Base-by-base conservation (phyloP, 768 basidiomycete species). In the Krasilnikovozyma curviuscula region DNA sequence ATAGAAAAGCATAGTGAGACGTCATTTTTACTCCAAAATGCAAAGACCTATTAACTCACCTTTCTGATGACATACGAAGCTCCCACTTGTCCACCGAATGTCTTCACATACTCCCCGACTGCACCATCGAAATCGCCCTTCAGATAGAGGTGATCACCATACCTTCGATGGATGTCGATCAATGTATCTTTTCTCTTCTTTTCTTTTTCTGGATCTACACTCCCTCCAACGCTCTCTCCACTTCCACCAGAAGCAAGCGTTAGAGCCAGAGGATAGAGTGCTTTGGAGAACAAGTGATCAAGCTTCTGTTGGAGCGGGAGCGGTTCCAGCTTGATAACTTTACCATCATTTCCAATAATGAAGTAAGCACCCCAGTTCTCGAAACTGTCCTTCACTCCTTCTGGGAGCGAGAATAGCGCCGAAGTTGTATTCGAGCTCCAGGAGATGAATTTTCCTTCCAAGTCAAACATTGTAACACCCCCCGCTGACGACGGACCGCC, bases 1-100 rank as follows among this genome's bases (percentile, higher is more conserved):
- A 16, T 16, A 13, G 12, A n/a, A 12, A 46, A 7, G 23, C 25
- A 48, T 19, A 49, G 13, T 21, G 33, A 43, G 41, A 40, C 57
- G 13, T 61, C 40, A 33, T 40, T 35, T 24, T 10, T 16, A 25
- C 27, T 1, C 10, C 19, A 5, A 19, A 7, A 43, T 13, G 28
- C 5, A 12, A 7, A 44, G 16, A 10, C 38, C 23, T 13, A 21
- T n/a, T 13, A 1, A 63, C 60, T 45, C 58, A 86, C 91, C 73
- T 95, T 98, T 56, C 93, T 77, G 43, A 97, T 86, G 29, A 97
- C 88, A 65, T 95, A 93, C 60, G 88, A 93, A 0, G 89, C 84
- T 53, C 86, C 83, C 0, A 93, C 68, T 40, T 77, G 70, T 0
- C 91, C 84, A 3, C 40, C 49, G 18, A 97, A 79, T 0, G 93